These are phyloP conservation scores for Metarhizium guizhouense DNA, from an alignment of 2,329 filamentous ascomycete species.

Conservation along the genomic window DNA sequence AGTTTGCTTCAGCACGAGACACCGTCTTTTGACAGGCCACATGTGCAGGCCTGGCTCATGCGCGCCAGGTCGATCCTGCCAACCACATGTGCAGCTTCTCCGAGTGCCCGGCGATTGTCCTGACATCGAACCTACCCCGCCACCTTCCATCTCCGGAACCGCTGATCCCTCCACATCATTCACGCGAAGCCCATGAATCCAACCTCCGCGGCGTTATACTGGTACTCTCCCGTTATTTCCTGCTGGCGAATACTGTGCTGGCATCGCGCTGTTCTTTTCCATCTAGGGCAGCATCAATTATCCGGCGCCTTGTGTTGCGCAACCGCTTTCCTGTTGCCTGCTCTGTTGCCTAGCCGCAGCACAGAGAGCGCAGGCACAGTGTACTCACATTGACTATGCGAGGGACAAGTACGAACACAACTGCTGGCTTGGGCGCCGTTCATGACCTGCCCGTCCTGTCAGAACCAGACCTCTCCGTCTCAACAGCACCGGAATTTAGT, in stretches of 20 bases:
- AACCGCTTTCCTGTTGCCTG: not conserved
- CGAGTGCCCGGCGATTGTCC: too few relatives aligned
- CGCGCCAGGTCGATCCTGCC: too few relatives aligned
- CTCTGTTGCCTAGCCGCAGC: conserved; percentile 1
- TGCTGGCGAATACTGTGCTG: not conserved
- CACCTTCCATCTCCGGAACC: conserved; percentile 10
- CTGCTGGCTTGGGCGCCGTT: conserved; percentile 3
- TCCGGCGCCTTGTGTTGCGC: not conserved
- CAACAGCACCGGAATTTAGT: conserved; percentile 24
- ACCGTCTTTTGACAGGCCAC: too few relatives aligned
- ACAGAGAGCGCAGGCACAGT: conserved; percentile 5
- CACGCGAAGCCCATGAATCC: not conserved
- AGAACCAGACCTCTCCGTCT: conserved; percentile 20
- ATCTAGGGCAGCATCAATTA: not conserved
- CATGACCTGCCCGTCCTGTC: conserved; percentile 7
- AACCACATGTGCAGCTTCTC: too few relatives aligned
- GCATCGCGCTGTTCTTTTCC: not conserved
- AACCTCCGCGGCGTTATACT: not conserved
- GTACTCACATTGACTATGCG: not conserved
- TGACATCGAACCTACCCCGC: conserved; percentile 6
- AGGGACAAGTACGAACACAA: not conserved
- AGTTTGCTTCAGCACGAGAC: too few relatives aligned
- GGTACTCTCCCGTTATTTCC: not conserved
- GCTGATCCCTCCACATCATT: conserved; percentile 4
- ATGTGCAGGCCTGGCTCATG: too few relatives aligned